These are phyloP conservation scores for Polymyxa betae DNA, from an alignment of 208 protist genomes.

Conservation along the genomic window DNA sequence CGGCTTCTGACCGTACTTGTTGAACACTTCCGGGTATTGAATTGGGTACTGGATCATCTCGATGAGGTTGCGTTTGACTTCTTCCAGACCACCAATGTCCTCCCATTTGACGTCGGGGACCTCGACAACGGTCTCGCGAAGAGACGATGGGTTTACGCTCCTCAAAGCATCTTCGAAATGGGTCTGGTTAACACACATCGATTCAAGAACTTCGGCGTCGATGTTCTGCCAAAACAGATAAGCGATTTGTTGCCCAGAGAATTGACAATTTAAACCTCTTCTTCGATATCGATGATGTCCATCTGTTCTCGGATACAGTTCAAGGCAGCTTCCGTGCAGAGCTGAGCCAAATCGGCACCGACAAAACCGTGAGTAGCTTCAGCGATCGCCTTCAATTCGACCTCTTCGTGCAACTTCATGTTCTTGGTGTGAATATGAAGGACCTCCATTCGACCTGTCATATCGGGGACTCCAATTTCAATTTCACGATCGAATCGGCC, in stretches of 20 bases:
- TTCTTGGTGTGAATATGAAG: slow-evolving; percentile 99
- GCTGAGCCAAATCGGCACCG: slow-evolving; percentile 96
- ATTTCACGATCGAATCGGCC: slow-evolving; percentile 99
- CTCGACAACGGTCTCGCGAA: slow-evolving; percentile 98
- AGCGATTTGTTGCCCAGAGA: not conserved
- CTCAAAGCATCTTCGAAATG: slow-evolving; percentile 96
- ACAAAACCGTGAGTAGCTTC: slow-evolving; percentile 96
- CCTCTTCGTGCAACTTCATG: slow-evolving; percentile 97
- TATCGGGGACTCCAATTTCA: slow-evolving; percentile 99
- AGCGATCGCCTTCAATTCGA: slow-evolving; percentile 62
- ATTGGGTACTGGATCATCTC: slow-evolving; percentile 99
- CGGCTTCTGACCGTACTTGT: slow-evolving; percentile 98
- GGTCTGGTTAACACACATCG: slow-evolving; percentile 95
- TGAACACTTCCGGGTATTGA: slow-evolving; percentile 98
- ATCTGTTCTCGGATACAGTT: slow-evolving; percentile 99
- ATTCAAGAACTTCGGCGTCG: slow-evolving; percentile 95
- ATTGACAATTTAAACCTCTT: slow-evolving; percentile 83
- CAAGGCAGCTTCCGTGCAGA: slow-evolving; percentile 99
- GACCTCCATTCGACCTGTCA: slow-evolving; percentile 84
- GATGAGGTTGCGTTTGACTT: slow-evolving; percentile 86
- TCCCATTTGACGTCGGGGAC: slow-evolving; percentile 98
- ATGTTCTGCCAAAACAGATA: slow-evolving; percentile 58
- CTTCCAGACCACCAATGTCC: slow-evolving; percentile 91
- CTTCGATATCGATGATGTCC: slow-evolving; percentile 98
- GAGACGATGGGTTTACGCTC: slow-evolving; percentile 95